A percentile compares a stretch with the other conserved stretches of the same genome.
Conservation (phyloP, 768 basidiomycete species). For the Pilatotrama ljubarskyi region DNA sequence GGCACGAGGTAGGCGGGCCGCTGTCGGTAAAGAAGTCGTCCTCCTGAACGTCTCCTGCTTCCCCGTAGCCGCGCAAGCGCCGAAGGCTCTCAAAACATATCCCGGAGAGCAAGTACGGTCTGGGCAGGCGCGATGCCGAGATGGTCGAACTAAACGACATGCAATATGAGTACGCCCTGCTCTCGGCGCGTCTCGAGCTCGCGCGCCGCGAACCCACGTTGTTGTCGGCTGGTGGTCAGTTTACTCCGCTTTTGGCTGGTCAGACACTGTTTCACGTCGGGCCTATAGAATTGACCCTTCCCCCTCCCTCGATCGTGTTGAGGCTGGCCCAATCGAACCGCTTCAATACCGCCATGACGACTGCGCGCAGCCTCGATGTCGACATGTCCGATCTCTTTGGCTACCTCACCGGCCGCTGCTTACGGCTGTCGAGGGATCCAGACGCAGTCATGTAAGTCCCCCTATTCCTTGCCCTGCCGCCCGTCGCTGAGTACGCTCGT, state of each 20-base stretch:
- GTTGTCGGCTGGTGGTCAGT: constrained; percentile 65
- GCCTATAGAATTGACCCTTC: constrained; percentile 46
- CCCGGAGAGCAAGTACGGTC: constrained; percentile 69
- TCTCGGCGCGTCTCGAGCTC: constrained; percentile 78
- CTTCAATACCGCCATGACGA: constrained; percentile 77
- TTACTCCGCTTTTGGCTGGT: constrained; percentile 3
- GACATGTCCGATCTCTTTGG: constrained; percentile 89
- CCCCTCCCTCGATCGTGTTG: constrained; percentile 68
- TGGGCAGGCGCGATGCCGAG: constrained; percentile 68
- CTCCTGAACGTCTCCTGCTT: background rate
- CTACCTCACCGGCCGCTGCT: constrained; percentile 73
- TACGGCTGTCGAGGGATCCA: constrained; percentile 67
- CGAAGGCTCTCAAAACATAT: constrained; percentile 72
- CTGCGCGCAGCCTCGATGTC: constrained; percentile 72
- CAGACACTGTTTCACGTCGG: constrained; percentile 1
- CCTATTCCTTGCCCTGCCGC: constrained; percentile 12
- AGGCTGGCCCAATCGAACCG: constrained; percentile 75
- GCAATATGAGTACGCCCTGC: constrained; percentile 71
- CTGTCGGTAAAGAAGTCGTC: constrained; percentile 22
- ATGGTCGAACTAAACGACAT: constrained; percentile 80
- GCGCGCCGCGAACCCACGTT: constrained; percentile 64
- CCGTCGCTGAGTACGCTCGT: constrained; percentile 1
- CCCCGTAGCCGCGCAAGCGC: constrained; percentile 61
- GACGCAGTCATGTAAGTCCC: constrained; percentile 55
- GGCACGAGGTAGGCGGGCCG: constrained; percentile 43